Evolutionary conservation across 2,329 filamentous ascomycete species (phyloP).

Genomic region (Sarocladiaceae sp.): DNA sequence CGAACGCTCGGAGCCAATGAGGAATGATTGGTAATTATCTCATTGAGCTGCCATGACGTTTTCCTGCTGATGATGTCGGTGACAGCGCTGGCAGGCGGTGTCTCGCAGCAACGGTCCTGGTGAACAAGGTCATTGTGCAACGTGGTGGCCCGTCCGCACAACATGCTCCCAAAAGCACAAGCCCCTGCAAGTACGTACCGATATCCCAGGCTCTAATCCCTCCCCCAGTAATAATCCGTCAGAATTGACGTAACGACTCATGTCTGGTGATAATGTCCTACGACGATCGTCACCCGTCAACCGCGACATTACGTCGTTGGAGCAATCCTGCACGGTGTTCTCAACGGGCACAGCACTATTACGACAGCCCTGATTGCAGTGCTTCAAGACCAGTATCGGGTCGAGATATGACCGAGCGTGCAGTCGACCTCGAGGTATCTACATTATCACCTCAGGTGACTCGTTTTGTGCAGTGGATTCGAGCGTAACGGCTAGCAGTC

Average conservation of each 20-base stretch:
- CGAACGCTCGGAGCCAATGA: no score
- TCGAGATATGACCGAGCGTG: no score
- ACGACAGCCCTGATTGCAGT: no score
- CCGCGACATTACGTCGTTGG: background rate
- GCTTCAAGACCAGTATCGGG: no score
- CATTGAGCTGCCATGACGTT: background rate
- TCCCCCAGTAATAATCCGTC: background rate
- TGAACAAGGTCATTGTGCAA: conserved; percentile 1
- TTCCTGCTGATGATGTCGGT: background rate
- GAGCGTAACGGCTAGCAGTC: no score
- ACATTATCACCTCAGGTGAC: no score
- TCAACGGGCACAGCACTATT: background rate
- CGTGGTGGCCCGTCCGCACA: background rate
- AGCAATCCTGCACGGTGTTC: background rate
- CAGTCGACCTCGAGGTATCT: no score
- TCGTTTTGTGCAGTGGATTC: no score
- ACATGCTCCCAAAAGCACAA: background rate
- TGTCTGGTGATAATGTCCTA: background rate
- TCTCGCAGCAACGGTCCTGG: background rate
- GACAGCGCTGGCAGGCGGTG: no score
- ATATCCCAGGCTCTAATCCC: background rate
- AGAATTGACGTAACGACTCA: background rate
- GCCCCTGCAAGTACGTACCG: background rate
- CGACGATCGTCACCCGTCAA: background rate
- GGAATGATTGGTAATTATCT: no score